Conservation (phyloP, 2,329 filamentous ascomycete genomes). For the Colletotrichum spaethianum region DNA sequence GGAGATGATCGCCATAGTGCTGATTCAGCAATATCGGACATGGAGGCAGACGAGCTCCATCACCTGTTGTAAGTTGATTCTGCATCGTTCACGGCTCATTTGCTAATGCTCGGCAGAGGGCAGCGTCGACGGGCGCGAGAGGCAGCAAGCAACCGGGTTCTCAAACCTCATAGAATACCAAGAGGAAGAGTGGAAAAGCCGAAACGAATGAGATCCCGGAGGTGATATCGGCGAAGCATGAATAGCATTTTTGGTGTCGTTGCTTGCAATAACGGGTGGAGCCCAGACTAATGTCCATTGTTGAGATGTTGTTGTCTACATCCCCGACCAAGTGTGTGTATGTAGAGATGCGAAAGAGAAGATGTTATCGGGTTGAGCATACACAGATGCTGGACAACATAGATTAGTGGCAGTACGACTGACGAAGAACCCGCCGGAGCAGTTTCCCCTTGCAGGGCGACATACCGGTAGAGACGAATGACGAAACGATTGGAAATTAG, state of each 20-base stretch:
- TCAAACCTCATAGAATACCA: not conserved
- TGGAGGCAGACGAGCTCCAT: slow-evolving; percentile 15
- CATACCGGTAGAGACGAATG: not conserved
- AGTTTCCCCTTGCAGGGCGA: not conserved
- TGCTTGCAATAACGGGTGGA: not conserved
- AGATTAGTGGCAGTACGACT: not conserved
- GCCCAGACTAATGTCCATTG: too few relatives aligned
- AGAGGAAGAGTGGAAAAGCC: slow-evolving; percentile 24
- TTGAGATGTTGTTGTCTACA: not conserved
- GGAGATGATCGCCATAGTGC: not conserved
- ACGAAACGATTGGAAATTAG: not conserved
- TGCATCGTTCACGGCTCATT: not conserved
- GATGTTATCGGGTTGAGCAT: not conserved
- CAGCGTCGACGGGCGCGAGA: slow-evolving; percentile 17
- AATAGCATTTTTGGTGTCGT: not conserved
- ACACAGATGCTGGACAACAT: not conserved
- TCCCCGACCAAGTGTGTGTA: not conserved
- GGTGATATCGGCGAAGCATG: not conserved
- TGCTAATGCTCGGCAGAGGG: slow-evolving; percentile 14
- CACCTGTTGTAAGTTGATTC: slow-evolving; percentile 5
- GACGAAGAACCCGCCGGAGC: not conserved
- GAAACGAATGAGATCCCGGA: slow-evolving; percentile 25
- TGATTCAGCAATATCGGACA: slow-evolving; percentile 26
- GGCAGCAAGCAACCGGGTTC: slow-evolving; percentile 6
- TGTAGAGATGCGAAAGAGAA: not conserved